Percentiles rank a stretch among this genome's conserved stretches.
These are phyloP conservation scores for Flammula alnicola DNA, from an alignment of 1,284 basidiomycete genomes.

Conservation along the genomic window DNA sequence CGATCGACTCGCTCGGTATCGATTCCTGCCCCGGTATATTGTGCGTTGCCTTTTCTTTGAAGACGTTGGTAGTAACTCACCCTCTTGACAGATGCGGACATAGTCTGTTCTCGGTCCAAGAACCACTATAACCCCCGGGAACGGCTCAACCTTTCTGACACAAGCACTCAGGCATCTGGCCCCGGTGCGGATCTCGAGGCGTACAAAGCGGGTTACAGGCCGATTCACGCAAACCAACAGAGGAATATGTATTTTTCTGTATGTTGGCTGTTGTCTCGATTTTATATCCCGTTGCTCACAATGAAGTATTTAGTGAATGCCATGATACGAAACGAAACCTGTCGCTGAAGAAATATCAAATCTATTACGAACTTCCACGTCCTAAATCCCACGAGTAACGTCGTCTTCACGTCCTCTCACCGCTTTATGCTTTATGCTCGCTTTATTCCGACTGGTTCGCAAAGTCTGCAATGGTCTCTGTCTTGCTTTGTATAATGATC, in stretches of 20 bases:
- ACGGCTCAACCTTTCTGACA: conserved; percentile 53
- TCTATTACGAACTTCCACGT: no score
- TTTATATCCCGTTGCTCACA: no score
- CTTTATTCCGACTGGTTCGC: no score
- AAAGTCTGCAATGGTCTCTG: no score
- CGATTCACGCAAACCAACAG: conserved; percentile 48
- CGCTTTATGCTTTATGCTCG: no score
- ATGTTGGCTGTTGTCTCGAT: no score
- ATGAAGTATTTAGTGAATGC: no score
- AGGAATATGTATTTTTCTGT: conserved; percentile 58
- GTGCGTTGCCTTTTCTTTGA: conserved; percentile 45
- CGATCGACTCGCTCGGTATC: conserved; percentile 82
- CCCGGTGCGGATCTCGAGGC: conserved; percentile 45
- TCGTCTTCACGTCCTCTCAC: no score
- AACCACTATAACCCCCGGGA: conserved; percentile 71
- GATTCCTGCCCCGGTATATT: conserved; percentile 83
- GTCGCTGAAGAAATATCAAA: no score
- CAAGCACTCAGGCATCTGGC: conserved; percentile 44
- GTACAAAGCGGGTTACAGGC: conserved; percentile 52
- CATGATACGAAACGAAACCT: no score
- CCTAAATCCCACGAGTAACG: no score
- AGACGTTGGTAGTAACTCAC: not conserved
- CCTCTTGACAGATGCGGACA: conserved; percentile 72
- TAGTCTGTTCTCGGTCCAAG: conserved; percentile 74
- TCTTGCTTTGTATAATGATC: no score